Evolutionary conservation across 2,329 filamentous ascomycete genomes (phyloP).

Genomic region (Pseudogymnoascus sp.): DNA sequence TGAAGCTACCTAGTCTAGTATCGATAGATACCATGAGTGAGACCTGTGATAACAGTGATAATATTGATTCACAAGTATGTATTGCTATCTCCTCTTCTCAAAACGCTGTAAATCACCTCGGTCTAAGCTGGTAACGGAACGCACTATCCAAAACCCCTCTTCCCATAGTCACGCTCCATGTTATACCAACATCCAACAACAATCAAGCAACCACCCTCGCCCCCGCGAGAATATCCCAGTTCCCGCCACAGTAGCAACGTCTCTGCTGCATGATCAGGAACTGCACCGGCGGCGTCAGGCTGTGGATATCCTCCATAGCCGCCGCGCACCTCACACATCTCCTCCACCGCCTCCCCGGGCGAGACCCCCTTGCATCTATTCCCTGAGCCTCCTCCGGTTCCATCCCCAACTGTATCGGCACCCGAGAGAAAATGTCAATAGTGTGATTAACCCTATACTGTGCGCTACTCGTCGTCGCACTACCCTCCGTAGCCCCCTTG

Average conservation of each 20-base stretch:
- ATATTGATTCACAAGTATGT: neutral
- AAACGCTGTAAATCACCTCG: neutral
- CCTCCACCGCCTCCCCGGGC: constrained; percentile 22
- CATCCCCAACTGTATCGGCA: neutral
- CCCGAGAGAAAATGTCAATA: neutral
- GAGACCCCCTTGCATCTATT: constrained; percentile 3
- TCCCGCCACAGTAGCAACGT: constrained; percentile 29
- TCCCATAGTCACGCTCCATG: neutral
- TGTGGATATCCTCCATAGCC: constrained; percentile 29
- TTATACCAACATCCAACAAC: neutral
- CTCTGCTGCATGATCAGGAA: constrained; percentile 30
- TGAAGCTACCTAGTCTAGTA: neutral
- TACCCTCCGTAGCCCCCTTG: neutral
- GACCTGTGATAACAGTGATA: neutral
- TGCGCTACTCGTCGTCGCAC: neutral
- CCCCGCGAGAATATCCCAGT: constrained; percentile 23
- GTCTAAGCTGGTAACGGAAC: neutral
- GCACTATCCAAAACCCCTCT: neutral
- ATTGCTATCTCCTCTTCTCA: neutral
- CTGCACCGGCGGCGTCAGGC: constrained; percentile 25
- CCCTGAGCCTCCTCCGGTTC: neutral
- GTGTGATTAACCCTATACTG: neutral
- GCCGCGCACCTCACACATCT: constrained; percentile 29
- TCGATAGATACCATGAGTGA: neutral
- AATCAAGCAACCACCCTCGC: constrained; percentile 2